Evolutionary conservation across 495 filamentous ascomycete species (phyloP), one percentile per base, ranked within the genome.

Genomic region (Astrothelium macrocarpum): DNA sequence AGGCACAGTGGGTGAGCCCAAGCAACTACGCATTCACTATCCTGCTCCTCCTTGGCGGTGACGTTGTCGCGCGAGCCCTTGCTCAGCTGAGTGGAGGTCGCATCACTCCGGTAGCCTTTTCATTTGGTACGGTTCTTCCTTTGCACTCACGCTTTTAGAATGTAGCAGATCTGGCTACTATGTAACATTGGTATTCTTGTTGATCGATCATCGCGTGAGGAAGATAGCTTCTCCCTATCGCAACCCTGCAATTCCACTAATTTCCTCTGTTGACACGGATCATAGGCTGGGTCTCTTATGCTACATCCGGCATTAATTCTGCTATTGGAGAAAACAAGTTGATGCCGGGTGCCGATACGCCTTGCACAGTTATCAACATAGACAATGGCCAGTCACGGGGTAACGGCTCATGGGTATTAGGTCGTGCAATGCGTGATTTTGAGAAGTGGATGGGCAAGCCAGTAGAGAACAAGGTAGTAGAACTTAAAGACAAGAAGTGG

Each of bases 81-180:
- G 80, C 80, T 3, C 78, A 82, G 59, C 65, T 78, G 0, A 56
- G 67, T 1, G 76, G 79, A 7, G 69, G 70, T 3, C n/a, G 18
- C 7, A 49, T 80, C 32, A 78, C 77, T 0, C 81, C 82, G 1
- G 78, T 84, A 9, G 71, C 75, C 1, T 84, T 85, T 68, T 82
- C 78, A 0, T 85, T 84, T 63, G 80, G 80, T 61, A 20, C 5
- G 45, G 12, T 49, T 5, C 20, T 49, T 49, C n/a, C 12, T 49
- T 16, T 20, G 45, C 45, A 16, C 12, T 16, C n/a, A 18, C 14
- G 20, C 20, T 18, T 49, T 14, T 49, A 23, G 5, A 18, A 23
- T 39, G 34, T 39, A 39, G 5, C 34, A 39, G 5, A 14, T 39
- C 34, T 14, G 34, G 34, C 34, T 14, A 39, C 5, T 39, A 5